phyloP scores from a whole-genome alignment of 208 protist genomes.

The Crithidia fasciculata region DNA sequence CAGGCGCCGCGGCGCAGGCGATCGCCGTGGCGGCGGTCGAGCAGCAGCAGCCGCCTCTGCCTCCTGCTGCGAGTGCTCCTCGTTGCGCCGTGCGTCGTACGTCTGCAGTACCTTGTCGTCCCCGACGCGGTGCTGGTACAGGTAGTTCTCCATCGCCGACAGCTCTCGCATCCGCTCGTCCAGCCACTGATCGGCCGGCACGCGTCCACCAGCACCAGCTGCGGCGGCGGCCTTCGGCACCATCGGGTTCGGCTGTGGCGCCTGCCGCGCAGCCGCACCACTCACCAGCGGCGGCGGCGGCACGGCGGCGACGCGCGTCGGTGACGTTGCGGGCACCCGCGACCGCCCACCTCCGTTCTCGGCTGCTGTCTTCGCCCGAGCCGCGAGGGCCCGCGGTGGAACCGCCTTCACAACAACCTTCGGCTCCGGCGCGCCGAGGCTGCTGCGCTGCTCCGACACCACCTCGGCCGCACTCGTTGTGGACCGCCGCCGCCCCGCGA shows the following conservation, averaged over 20 bases:
- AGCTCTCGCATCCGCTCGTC: conserved; percentile 52
- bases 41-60: conserved; percentile 4
- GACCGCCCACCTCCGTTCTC: conserved; percentile 12
- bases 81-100: conserved; percentile 36
- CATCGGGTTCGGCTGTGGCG: conserved; percentile 3
- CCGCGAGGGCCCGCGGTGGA: conserved; percentile 16
- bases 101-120: conserved; percentile 65
- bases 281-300: conserved; percentile 7
- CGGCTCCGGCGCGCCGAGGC: not conserved
- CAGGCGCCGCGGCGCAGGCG: conserved; percentile 20
- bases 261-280: not conserved
- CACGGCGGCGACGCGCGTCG: conserved; percentile 11
- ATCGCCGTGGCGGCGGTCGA: not conserved
- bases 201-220: not conserved
- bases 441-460: not conserved
- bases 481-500: conserved; percentile 6
- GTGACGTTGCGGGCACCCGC: conserved; percentile 19
- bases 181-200: conserved; percentile 32
- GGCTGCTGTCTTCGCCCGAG: conserved; percentile 18
- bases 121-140: conserved; percentile 70
- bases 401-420: conserved; percentile 27
- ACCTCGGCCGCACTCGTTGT: conserved; percentile 15
- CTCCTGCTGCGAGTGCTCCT: conserved; percentile 24
- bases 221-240: not conserved
- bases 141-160: conserved; percentile 72